A percentile compares a stretch with the other conserved stretches of the same genome.
Evolutionary conservation across 306 rosid genomes (phyloP).

Genomic region (Mimosa pudica): DNA sequence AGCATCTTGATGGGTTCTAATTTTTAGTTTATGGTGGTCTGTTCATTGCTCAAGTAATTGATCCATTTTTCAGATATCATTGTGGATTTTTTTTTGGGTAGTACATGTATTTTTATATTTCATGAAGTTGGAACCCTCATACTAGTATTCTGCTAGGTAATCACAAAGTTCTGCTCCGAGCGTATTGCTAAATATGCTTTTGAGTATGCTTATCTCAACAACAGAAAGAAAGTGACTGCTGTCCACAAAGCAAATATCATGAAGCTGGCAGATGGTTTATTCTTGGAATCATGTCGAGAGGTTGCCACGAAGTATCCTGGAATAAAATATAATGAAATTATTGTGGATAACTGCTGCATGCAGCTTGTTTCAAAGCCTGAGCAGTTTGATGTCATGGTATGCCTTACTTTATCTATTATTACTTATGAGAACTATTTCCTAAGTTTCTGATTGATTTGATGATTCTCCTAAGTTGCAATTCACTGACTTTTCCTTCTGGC

Average conservation of each 20-base stretch:
- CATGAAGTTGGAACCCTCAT: neutral
- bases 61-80: neutral
- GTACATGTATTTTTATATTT: no score
- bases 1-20: neutral
- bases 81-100: neutral
- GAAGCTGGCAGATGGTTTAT: constrained; percentile 2
- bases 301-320: constrained; percentile 4
- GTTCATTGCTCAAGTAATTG: neutral
- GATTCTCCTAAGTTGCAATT: constrained; percentile 20
- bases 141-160: neutral
- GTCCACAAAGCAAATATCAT: constrained; percentile 5
- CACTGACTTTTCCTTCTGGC: neutral
- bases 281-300: constrained; percentile 6
- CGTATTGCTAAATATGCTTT: constrained; percentile 3
- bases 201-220: constrained; percentile 1
- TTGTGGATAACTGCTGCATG: constrained; percentile 8
- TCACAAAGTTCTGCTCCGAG: neutral
- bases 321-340: neutral
- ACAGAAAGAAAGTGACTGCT: neutral
- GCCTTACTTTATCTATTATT: constrained; percentile 8
- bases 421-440: constrained; percentile 2
- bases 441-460: constrained; percentile 17
- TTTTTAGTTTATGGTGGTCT: neutral
- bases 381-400: constrained; percentile 76
- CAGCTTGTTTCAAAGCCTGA: constrained; percentile 11